Evolutionary conservation across 306 rosid genomes (phyloP).

Genomic region (Phaseolus lunatus): DNA sequence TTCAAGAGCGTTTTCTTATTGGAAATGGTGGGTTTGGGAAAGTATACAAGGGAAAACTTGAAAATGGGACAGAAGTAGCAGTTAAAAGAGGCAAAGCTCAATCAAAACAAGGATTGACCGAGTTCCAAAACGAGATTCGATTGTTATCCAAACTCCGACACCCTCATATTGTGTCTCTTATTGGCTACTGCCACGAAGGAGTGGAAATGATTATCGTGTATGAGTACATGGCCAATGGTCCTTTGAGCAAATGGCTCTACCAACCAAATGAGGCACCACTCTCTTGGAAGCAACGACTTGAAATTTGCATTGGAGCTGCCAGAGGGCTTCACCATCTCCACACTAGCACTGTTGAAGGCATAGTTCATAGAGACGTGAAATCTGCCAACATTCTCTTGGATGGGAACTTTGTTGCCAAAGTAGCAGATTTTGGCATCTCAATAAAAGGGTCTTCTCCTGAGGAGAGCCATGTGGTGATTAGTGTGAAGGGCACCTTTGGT

Average conservation of each 20-base stretch:
- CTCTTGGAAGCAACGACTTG: constrained; percentile 8
- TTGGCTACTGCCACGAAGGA: not conserved
- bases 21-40: constrained; percentile 85
- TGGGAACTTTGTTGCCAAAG: constrained; percentile 53
- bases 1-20: constrained; percentile 64
- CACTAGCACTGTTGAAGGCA: constrained; percentile 29
- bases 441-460: constrained; percentile 33
- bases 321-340: constrained; percentile 34
- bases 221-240: constrained; percentile 28
- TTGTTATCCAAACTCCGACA: constrained; percentile 37
- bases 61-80: constrained; percentile 60
- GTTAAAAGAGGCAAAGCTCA: constrained; percentile 30
- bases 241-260: constrained; percentile 18
- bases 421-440: constrained; percentile 58
- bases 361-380: constrained; percentile 45
- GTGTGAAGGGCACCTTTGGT: constrained; percentile 59
- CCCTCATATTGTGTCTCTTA: constrained; percentile 25
- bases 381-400: constrained; percentile 43
- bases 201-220: no score
- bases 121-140: constrained; percentile 24
- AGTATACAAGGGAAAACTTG: constrained; percentile 37
- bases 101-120: constrained; percentile 30
- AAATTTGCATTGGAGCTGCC: constrained; percentile 14
- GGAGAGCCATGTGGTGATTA: constrained; percentile 48
- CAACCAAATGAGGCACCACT: not conserved